phyloP scores from a whole-genome alignment of 2,329 filamentous ascomycete species.

The Paracorniculantispora psalliotae region DNA sequence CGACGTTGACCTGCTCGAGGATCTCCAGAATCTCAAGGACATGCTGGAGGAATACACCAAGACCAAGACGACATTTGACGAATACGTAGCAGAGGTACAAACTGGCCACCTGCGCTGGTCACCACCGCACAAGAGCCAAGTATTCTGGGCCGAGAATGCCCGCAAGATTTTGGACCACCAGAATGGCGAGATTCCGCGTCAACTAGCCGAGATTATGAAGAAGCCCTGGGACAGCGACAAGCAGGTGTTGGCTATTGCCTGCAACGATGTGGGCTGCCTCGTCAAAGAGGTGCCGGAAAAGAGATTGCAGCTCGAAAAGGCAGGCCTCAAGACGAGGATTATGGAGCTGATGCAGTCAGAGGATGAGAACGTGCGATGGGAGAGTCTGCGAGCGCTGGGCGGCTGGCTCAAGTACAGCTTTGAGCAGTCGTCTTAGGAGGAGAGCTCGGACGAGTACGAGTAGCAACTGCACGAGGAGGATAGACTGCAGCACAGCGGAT shows the following conservation, averaged over 20 bases:
- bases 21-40: slow-evolving; percentile 56
- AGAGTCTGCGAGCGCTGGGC: slow-evolving; percentile 77
- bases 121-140: slow-evolving; percentile 77
- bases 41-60: slow-evolving; percentile 63
- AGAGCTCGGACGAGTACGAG: neutral
- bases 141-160: slow-evolving; percentile 91
- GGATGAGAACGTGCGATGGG: slow-evolving; percentile 87
- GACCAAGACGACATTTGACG: slow-evolving; percentile 75
- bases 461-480: neutral
- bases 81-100: slow-evolving; percentile 82
- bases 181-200: slow-evolving; percentile 71
- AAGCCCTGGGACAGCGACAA: slow-evolving; percentile 73
- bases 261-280: slow-evolving; percentile 84
- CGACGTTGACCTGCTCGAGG: slow-evolving; percentile 60
- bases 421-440: slow-evolving; percentile 32
- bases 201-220: slow-evolving; percentile 77
- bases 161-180: slow-evolving; percentile 79
- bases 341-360: slow-evolving; percentile 92
- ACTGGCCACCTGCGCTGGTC: slow-evolving; percentile 89
- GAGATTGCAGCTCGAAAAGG: slow-evolving; percentile 71
- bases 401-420: slow-evolving; percentile 63
- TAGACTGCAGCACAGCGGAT: slow-evolving; percentile 8
- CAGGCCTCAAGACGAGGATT: slow-evolving; percentile 78
- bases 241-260: slow-evolving; percentile 85
- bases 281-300: slow-evolving; percentile 88